Base-by-base conservation (phyloP, 1,139 yeast genomes). In the Tardiomyces depauwii region DNA sequence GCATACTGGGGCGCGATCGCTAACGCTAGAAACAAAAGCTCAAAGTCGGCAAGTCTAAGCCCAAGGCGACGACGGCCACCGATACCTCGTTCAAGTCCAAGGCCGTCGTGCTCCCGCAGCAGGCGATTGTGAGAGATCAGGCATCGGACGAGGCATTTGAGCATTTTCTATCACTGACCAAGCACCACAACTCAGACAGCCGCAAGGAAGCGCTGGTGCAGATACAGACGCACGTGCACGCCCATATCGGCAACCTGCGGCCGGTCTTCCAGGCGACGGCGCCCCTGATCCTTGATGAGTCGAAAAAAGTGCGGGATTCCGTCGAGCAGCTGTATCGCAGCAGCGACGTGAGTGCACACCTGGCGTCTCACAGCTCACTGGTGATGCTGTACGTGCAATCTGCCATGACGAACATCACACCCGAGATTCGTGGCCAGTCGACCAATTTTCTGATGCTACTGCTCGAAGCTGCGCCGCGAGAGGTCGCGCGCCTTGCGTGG, bases 371-470 rank as follows among this genome's bases (percentile, higher is more conserved):
- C 63, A 72, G 82, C 44, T 71, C 80, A 28, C 68, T 81, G 6
- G 64, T 89, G 2, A 73, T 84, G 32, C 68, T 91, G 30, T 89
- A 84, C 60, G 72, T 89, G n/a, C 84, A 84, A 56, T 82, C 93
- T 46, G 94, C 96, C 13, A 91, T 91, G 97, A 85, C 97, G 16
- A 96, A 91, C 60, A 82, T 91, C 42, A 76, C 74, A 38, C 81
- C 89, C 0, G 79, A 78, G 9, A 78, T 88, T 39, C 74, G 94
- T 43, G 76, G 77, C 45, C 83, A 81, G 52, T 77, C 93, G 3
- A 76, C 91, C 0, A 73, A 72, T 48, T 82, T 80, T 53, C 65
- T 88, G 33, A 68, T 69, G 33, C 68, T 80, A 3, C 59, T 86
- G 45, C 61, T 86, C 18, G 70, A 72, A 21, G 47, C 50, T 19